Evolutionary conservation across 2,329 filamentous ascomycete genomes (phyloP).

Genomic region (Aspergillus quadricinctus): DNA sequence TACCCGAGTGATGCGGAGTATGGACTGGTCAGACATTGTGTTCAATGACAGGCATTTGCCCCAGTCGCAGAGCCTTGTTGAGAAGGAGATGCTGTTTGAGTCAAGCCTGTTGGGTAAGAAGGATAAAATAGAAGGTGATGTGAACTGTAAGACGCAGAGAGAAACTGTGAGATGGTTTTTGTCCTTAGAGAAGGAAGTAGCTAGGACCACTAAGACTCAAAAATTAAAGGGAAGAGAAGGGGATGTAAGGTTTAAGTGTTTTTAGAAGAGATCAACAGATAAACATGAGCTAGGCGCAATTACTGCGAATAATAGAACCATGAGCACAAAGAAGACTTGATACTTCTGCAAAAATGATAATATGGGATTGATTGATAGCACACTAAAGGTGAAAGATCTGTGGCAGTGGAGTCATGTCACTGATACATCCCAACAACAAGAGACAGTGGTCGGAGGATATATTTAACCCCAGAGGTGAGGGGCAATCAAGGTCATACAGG

Average conservation of each 20-base stretch:
- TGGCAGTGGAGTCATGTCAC: not conserved
- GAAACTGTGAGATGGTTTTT: not conserved
- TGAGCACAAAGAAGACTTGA: not conserved
- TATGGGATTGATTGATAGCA: too few relatives aligned
- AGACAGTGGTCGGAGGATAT: not conserved
- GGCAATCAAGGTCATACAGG: not conserved
- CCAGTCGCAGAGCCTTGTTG: not conserved
- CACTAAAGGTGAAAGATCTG: not conserved
- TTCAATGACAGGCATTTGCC: not conserved
- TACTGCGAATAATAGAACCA: not conserved
- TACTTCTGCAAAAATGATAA: not conserved
- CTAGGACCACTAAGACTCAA: not conserved
- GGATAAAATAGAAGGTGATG: not conserved
- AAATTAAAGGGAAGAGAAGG: not conserved
- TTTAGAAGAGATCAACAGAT: not conserved
- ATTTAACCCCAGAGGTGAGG: not conserved
- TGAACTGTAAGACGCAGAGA: not conserved
- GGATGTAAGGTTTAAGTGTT: not conserved
- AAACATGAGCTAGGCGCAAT: not conserved
- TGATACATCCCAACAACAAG: not conserved
- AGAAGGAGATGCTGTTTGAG: not conserved
- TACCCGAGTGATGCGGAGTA: conserved; percentile 83
- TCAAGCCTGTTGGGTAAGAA: not conserved
- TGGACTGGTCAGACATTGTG: conserved; percentile 74
- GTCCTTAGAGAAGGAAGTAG: not conserved